Conservation (phyloP, 2,329 filamentous ascomycete species). For the Alternaria gaisen region DNA sequence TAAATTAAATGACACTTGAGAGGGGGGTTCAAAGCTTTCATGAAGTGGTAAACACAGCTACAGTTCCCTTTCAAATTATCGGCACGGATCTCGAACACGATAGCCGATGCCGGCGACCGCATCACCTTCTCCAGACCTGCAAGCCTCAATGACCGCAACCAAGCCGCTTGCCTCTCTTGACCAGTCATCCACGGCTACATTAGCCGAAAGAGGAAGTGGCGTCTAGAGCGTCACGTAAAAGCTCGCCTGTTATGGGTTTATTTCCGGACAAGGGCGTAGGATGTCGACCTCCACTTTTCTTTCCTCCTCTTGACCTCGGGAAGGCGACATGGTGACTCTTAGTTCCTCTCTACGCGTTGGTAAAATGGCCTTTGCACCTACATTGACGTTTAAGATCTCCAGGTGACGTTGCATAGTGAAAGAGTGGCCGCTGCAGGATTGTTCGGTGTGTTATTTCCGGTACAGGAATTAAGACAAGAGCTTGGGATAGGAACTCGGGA, state of each 20-base stretch:
- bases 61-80: too few relatives aligned
- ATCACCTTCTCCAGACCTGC: too few relatives aligned
- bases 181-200: neutral
- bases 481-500: neutral
- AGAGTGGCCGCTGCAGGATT: too few relatives aligned
- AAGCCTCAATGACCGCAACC: neutral
- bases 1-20: neutral
- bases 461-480: neutral
- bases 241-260: conserved; percentile 11
- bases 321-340: neutral
- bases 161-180: neutral
- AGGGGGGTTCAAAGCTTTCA: neutral
- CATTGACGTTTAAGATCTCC: neutral
- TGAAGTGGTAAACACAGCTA: neutral
- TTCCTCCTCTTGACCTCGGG: neutral
- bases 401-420: neutral
- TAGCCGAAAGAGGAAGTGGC: neutral
- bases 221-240: conserved; percentile 20
- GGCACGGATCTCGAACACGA: too few relatives aligned
- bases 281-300: conserved; percentile 4
- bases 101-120: too few relatives aligned
- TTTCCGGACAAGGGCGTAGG: conserved; percentile 20
- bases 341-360: neutral
- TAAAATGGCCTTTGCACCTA: neutral
- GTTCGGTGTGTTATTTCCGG: neutral